Conservation (phyloP, 129 eudicot genomes). For the Ambrosia trifida region DNA sequence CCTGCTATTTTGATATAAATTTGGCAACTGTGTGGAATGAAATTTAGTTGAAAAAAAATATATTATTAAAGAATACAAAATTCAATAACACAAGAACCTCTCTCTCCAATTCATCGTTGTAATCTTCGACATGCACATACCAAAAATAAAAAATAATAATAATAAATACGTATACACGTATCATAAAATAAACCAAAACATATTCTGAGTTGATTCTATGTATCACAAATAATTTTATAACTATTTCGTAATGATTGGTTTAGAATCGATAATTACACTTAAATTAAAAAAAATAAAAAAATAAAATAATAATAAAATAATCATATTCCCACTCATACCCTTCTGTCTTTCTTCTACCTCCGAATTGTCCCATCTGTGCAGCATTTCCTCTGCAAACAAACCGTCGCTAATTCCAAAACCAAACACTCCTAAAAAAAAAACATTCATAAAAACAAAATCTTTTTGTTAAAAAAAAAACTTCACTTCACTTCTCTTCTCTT, state of each 20-base stretch:
- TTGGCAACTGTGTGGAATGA: too few relatives aligned
- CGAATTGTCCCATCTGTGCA: conserved; percentile 27
- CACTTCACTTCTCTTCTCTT: neutral
- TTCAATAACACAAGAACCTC: too few relatives aligned
- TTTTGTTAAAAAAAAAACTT: neutral
- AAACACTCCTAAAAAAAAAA: conserved; percentile 19
- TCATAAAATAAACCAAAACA: too few relatives aligned
- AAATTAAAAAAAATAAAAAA: too few relatives aligned
- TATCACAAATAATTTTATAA: neutral
- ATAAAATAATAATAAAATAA: neutral
- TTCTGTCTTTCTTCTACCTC: conserved; percentile 36
- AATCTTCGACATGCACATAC: too few relatives aligned
- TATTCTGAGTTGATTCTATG: too few relatives aligned
- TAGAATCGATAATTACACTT: neutral
- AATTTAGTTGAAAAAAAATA: too few relatives aligned
- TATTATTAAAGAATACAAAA: too few relatives aligned
- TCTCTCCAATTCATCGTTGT: too few relatives aligned
- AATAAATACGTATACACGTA: too few relatives aligned
- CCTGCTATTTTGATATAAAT: too few relatives aligned
- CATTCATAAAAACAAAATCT: conserved; percentile 4
- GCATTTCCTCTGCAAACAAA: conserved; percentile 22
- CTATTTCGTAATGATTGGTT: neutral
- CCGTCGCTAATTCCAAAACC: conserved; percentile 25
- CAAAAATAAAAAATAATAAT: too few relatives aligned
- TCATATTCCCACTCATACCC: conserved; percentile 32